These are phyloP conservation scores for Blastomyces emzantsi DNA, from an alignment of 2,329 filamentous ascomycete genomes.

Conservation along the genomic window DNA sequence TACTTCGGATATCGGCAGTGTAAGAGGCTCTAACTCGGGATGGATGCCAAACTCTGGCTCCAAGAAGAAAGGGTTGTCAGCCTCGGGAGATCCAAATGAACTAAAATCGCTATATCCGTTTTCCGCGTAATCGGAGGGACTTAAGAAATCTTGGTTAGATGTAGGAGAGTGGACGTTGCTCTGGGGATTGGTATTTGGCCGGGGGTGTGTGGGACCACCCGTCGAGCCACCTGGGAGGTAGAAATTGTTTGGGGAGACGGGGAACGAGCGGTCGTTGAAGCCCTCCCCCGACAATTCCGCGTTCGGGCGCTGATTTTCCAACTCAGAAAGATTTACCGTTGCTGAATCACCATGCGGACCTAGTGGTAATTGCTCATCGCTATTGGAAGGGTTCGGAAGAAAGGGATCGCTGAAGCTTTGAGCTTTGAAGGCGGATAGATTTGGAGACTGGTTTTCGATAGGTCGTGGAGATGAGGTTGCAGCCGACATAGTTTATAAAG, in stretches of 20 bases:
- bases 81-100: constrained; percentile 17
- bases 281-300: background rate
- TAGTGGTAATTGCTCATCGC: constrained; percentile 31
- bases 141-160: constrained; percentile 25
- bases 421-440: constrained; percentile 25
- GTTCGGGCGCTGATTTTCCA: background rate
- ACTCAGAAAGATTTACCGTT: constrained; percentile 6
- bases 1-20: background rate
- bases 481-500: constrained; percentile 18
- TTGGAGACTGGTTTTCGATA: constrained; percentile 19
- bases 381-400: constrained; percentile 31
- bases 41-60: constrained; percentile 19
- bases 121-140: constrained; percentile 23
- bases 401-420: constrained; percentile 31
- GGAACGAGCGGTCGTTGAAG: constrained; percentile 6
- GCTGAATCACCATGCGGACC: constrained; percentile 26
- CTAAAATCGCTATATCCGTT: constrained; percentile 25
- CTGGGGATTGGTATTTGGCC: constrained; percentile 11
- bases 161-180: constrained; percentile 16
- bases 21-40: constrained; percentile 8
- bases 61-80: constrained; percentile 18
- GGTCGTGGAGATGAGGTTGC: constrained; percentile 17
- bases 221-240: constrained; percentile 2
- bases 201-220: constrained; percentile 10
- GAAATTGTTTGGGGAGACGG: constrained; percentile 7